A percentile compares a stretch with the other conserved stretches of the same genome.
Evolutionary conservation across 108 stramenopile species (phyloP).

Genomic region (Nannochloropsis granulata): DNA sequence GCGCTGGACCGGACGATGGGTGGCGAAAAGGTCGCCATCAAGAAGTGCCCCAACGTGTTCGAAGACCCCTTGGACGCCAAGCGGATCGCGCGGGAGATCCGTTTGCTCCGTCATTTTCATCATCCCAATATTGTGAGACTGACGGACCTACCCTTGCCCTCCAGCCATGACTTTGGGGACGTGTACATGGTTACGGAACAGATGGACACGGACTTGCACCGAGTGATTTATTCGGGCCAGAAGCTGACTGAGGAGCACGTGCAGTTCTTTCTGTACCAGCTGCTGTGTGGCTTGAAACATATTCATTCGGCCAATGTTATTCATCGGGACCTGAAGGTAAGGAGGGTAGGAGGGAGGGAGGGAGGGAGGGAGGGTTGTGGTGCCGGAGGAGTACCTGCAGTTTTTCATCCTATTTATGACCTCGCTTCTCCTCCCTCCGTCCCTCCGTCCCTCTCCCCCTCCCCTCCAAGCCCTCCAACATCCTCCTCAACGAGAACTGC

Average conservation of each 20-base stretch:
- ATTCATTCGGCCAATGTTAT: conserved; percentile 8
- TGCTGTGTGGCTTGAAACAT: conserved; percentile 50
- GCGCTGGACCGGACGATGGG: conserved; percentile 8
- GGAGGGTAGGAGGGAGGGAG: background rate
- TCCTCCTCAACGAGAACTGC: conserved; percentile 30
- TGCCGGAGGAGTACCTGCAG: conserved; percentile 3
- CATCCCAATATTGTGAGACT: conserved; percentile 28
- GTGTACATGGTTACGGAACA: conserved; percentile 30
- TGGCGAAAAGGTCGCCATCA: conserved; percentile 27
- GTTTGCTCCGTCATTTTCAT: conserved; percentile 1
- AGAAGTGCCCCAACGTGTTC: conserved; percentile 10
- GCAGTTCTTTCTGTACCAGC: conserved; percentile 87
- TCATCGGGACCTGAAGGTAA: conserved; percentile 28
- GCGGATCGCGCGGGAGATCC: conserved; percentile 31
- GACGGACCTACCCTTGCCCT: background rate
- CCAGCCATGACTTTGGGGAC: background rate
- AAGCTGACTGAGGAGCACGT: conserved; percentile 74
- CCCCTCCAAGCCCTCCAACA: conserved; percentile 21
- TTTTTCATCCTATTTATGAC: conserved; percentile 23
- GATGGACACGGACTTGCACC: conserved; percentile 42
- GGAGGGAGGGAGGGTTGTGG: background rate
- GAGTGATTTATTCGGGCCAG: conserved; percentile 56
- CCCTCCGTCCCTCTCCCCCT: conserved; percentile 1
- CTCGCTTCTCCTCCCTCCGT: conserved; percentile 13
- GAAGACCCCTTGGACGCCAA: conserved; percentile 15